Conservation (phyloP, 1,284 basidiomycete species). For the Tilletia setariae region DNA sequence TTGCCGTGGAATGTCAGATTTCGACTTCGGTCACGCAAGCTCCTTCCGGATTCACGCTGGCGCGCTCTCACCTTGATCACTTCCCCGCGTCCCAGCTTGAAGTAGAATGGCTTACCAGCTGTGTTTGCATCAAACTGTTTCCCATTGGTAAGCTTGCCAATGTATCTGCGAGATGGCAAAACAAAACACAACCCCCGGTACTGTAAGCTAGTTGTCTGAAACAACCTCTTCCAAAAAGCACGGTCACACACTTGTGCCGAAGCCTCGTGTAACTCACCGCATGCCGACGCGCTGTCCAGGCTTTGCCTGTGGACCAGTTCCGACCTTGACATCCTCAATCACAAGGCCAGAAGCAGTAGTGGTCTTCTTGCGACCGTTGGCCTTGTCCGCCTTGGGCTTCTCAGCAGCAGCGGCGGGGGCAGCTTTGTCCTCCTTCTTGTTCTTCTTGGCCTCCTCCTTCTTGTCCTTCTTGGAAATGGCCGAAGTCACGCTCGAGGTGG, state of each 20-base stretch:
- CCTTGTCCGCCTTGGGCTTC: constrained; percentile 25
- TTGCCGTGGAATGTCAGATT: no score
- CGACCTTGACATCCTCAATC: constrained; percentile 72
- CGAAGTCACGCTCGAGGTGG: constrained; percentile 32
- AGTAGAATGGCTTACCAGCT: constrained; percentile 81
- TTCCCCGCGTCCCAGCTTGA: constrained; percentile 80
- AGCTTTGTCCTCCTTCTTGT: constrained; percentile 10
- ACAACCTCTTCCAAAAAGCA: no score
- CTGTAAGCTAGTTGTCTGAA: no score
- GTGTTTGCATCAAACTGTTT: constrained; percentile 85
- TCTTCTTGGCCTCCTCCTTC: no score
- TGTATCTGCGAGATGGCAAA: constrained; percentile 58
- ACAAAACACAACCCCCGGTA: not conserved
- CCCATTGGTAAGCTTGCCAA: constrained; percentile 80
- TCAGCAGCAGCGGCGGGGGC: not conserved
- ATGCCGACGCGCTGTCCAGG: constrained; percentile 77
- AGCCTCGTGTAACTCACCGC: constrained; percentile 61
- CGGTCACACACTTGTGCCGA: no score
- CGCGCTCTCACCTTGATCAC: constrained; percentile 79
- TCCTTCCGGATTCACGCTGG: no score
- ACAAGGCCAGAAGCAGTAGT: constrained; percentile 72
- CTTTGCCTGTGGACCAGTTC: constrained; percentile 78
- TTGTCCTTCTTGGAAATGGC: constrained; percentile 15
- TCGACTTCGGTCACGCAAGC: no score
- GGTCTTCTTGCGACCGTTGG: constrained; percentile 47